These are phyloP conservation scores for Penicillium coffeae DNA, from an alignment of 495 filamentous ascomycete species.

Conservation along the genomic window DNA sequence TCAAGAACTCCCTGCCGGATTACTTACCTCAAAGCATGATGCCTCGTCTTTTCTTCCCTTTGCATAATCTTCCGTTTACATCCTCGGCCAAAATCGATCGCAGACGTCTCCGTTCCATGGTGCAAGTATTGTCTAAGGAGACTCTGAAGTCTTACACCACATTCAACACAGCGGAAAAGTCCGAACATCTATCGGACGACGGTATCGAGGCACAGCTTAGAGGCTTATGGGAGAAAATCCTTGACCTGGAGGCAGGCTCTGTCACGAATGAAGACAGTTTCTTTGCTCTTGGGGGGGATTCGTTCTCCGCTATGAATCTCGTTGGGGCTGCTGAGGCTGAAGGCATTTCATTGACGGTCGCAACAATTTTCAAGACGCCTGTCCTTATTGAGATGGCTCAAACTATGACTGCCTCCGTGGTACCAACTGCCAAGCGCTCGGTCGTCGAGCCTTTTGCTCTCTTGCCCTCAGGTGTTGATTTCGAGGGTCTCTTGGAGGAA, in stretches of 20 bases:
- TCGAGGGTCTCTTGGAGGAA: conserved; percentile 39
- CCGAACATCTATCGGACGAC: conserved; percentile 18
- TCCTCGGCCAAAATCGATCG: conserved; percentile 61
- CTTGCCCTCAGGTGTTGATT: conserved; percentile 23
- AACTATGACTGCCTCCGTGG: conserved; percentile 15
- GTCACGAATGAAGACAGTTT: conserved; percentile 47
- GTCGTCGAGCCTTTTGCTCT: conserved; percentile 43
- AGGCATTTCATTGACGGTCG: conserved; percentile 45
- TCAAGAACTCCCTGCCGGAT: conserved; percentile 33
- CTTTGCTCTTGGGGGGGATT: conserved; percentile 54
- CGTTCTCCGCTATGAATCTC: conserved; percentile 53
- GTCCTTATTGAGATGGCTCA: conserved; percentile 46
- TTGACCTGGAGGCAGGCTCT: conserved; percentile 34
- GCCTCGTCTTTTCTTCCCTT: conserved; percentile 57
- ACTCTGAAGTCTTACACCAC: conserved; percentile 38
- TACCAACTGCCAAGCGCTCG: conserved; percentile 4
- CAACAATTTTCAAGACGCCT: conserved; percentile 47
- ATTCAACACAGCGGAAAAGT: conserved; percentile 25
- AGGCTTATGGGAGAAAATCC: conserved; percentile 33
- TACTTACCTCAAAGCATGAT: conserved; percentile 55
- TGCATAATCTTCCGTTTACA: conserved; percentile 51
- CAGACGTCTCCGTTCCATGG: conserved; percentile 46
- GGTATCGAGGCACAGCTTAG: conserved; percentile 32
- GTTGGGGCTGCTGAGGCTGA: conserved; percentile 44
- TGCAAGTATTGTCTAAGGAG: conserved; percentile 36